Conservation (phyloP, 768 basidiomycete genomes). For the Calocybe cyanea region DNA sequence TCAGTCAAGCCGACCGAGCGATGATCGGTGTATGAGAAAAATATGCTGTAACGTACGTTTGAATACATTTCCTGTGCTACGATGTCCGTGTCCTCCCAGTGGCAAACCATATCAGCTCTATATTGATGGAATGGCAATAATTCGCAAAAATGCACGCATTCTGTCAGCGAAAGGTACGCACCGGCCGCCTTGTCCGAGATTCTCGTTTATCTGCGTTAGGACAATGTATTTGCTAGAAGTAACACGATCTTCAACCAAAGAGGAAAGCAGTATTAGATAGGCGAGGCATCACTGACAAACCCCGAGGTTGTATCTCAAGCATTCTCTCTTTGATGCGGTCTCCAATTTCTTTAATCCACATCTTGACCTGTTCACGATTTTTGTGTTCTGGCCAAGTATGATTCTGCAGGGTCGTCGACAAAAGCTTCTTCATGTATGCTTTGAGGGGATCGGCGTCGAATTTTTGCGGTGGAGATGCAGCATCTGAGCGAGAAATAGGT, state of each 20-base stretch:
- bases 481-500: constrained; percentile 55
- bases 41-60: constrained; percentile 51
- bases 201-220: constrained; percentile 81
- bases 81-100: constrained; percentile 84
- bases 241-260: constrained; percentile 11
- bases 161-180: constrained; percentile 31
- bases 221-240: constrained; percentile 77
- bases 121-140: constrained; percentile 10
- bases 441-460: constrained; percentile 76
- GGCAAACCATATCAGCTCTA: constrained; percentile 81
- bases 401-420: constrained; percentile 63
- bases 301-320: constrained; percentile 76
- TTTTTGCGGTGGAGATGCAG: constrained; percentile 50
- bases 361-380: constrained; percentile 67
- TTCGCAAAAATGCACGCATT: neutral
- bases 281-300: constrained; percentile 59
- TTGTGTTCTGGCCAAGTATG: constrained; percentile 64
- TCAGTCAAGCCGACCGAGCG: constrained; percentile 7
- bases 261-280: constrained; percentile 5
- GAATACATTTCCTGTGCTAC: constrained; percentile 76
- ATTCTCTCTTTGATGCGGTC: constrained; percentile 84
- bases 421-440: constrained; percentile 78
- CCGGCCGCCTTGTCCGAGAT: constrained; percentile 82
- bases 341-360: constrained; percentile 81
- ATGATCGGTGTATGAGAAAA: constrained; percentile 6